Base-by-base conservation (phyloP, 495 filamentous ascomycete genomes). In the Daldinia decipiens region DNA sequence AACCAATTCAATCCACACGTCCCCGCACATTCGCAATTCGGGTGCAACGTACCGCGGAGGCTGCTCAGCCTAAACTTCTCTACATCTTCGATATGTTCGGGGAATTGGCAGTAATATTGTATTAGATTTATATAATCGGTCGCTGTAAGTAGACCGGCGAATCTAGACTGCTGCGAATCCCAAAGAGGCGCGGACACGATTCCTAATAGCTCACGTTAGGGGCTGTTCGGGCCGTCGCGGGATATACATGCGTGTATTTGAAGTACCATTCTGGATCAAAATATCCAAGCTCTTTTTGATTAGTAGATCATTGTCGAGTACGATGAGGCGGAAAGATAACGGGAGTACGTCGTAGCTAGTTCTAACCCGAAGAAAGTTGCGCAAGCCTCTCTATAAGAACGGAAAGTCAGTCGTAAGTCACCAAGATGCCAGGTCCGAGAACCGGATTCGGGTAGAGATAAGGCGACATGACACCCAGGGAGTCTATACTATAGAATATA, bases 81-180 rank as follows among this genome's bases (percentile, higher is more conserved):
- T 75, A 98, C 91, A 75, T 94, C 87, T 62, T 89, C 88, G 59
- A 99, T 85, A 12, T 93, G 90, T 50, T 95, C 92, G 15, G 96
- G 96, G 73, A 95, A 97, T 81, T 98, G 95, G 89, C 95, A 98
- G 83, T 98, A 98, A 79, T 98, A 99, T 81, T 98, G 96, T 59
- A 99, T 96, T 61, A 99, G 91, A 78, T 99, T 99, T 83, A 99
- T 92, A 79, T 95, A 99, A 79, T 99, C 95, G 68, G 93, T 95
- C 52, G 93, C 96, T 21, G 95, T 98, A 74, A 99, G 86, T 26
- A 98, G 85, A 56, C 95, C 95, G 26, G 96, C 95, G 77, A 98
- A 99, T 24, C 90, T 93, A 27, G 94, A 97, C 4, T 90, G 92
- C 62, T 92, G 92, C 34, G 94, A 97, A 80, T 99, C 95, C 95